Conservation (phyloP, 2,329 filamentous ascomycete genomes). For the Alternaria tenuissima region DNA sequence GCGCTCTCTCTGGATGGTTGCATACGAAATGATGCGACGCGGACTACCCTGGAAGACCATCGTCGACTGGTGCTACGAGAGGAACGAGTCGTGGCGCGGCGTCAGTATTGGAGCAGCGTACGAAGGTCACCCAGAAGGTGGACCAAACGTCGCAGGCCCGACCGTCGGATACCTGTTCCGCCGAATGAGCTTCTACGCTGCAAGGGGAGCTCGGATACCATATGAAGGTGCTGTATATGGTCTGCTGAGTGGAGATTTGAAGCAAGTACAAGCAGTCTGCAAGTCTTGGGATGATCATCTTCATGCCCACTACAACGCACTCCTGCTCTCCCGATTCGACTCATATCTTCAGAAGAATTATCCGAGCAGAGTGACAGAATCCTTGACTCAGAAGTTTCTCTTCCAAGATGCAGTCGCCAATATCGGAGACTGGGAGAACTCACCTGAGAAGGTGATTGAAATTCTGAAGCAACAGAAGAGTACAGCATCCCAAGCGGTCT, state of each 20-base stretch:
- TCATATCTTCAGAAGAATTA: constrained; percentile 68
- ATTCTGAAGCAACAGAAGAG: constrained; percentile 65
- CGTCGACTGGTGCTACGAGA: constrained; percentile 83
- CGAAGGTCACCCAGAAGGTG: constrained; percentile 54
- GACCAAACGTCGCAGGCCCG: constrained; percentile 49
- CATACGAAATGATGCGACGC: constrained; percentile 88
- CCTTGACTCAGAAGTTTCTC: constrained; percentile 66
- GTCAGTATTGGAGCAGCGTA: constrained; percentile 79
- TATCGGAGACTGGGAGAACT: constrained; percentile 63
- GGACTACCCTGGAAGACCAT: constrained; percentile 79
- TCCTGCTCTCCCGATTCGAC: constrained; percentile 82
- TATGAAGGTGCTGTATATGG: constrained; percentile 93
- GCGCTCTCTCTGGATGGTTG: constrained; percentile 89
- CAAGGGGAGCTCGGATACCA: constrained; percentile 73
- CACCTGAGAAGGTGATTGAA: constrained; percentile 66
- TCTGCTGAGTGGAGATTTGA: constrained; percentile 83
- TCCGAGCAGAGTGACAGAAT: constrained; percentile 60
- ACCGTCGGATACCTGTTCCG: constrained; percentile 69
- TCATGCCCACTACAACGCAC: constrained; percentile 87
- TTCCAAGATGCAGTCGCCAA: constrained; percentile 72
- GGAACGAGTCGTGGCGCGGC: constrained; percentile 89
- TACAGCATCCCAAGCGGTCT: constrained; percentile 66
- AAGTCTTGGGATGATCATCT: constrained; percentile 85
- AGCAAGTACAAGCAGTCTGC: constrained; percentile 79
- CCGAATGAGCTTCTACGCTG: constrained; percentile 77